phyloP scores from a whole-genome alignment of 176 grass and related monocot species.

The Rhynchospora pubera region DNA sequence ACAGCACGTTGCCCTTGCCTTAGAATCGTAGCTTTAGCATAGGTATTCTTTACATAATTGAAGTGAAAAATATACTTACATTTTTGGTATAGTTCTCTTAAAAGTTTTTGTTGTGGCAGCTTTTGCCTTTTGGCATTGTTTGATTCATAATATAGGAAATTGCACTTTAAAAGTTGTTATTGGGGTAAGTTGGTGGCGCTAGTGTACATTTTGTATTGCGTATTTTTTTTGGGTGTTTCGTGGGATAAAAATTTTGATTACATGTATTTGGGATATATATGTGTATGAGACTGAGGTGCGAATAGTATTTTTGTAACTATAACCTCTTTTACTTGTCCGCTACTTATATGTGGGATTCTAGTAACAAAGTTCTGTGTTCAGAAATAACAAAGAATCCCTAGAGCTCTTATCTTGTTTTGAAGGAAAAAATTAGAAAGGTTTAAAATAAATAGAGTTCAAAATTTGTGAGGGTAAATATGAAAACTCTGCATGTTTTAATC shows the following conservation, averaged over 20 bases:
- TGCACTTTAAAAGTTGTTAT: background rate
- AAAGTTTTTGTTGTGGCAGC: background rate
- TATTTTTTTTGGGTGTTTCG: background rate
- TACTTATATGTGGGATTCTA: background rate
- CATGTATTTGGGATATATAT: background rate
- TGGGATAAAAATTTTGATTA: background rate
- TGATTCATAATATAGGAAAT: slow-evolving; percentile 12
- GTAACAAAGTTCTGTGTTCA: background rate
- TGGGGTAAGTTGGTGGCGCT: background rate
- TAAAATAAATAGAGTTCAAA: background rate
- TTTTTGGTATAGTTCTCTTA: slow-evolving; percentile 17
- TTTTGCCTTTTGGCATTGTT: background rate
- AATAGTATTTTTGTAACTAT: background rate
- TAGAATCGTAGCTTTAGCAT: slow-evolving; percentile 16
- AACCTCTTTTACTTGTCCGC: background rate
- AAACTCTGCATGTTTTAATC: background rate
- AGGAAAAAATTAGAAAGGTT: background rate
- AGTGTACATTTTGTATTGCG: slow-evolving; percentile 26
- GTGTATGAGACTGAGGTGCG: background rate
- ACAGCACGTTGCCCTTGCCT: background rate
- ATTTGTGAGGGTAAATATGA: background rate
- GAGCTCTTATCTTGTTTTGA: background rate
- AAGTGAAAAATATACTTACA: background rate
- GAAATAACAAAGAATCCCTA: background rate
- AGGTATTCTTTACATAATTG: slow-evolving; percentile 19